Percentiles rank a stretch among this genome's conserved stretches.
Evolutionary conservation across 805 yeast genomes (phyloP).

Genomic region (Cephaloascus fragrans): DNA sequence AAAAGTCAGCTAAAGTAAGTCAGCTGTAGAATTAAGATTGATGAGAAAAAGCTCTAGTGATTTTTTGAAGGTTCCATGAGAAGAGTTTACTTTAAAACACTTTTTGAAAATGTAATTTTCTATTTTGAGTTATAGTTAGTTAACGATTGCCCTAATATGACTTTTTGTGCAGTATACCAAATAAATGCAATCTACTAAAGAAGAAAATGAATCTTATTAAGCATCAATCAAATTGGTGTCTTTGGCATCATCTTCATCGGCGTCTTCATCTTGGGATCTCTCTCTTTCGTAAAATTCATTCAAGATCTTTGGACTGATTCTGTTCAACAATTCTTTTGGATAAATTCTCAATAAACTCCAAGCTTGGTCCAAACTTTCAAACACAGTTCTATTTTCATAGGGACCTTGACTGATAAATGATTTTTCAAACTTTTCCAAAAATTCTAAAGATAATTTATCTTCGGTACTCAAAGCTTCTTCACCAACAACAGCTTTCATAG

Average conservation of each 20-base stretch:
- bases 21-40: no score
- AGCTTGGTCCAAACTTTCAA: constrained; percentile 94
- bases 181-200: no score
- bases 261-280: constrained; percentile 54
- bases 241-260: constrained; percentile 26
- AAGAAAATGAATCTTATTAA: constrained; percentile 5
- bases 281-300: constrained; percentile 92
- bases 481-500: constrained; percentile 99
- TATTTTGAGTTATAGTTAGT: no score
- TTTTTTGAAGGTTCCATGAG: no score
- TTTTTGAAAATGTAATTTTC: no score
- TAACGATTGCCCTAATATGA: no score
- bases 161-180: no score
- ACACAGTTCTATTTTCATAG: constrained; percentile 88
- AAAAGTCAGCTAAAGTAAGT: no score
- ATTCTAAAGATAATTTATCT: constrained; percentile 94
- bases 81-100: no score
- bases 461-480: constrained; percentile 98
- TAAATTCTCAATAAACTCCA: constrained; percentile 97
- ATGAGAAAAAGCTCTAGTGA: no score
- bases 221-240: constrained; percentile 23
- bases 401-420: constrained; percentile 95
- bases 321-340: constrained; percentile 97
- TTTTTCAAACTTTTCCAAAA: constrained; percentile 95
- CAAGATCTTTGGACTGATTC: constrained; percentile 95